These are phyloP conservation scores for Pseudophaeomoniella oleicola DNA, from an alignment of 2,329 filamentous ascomycete genomes.

Conservation along the genomic window DNA sequence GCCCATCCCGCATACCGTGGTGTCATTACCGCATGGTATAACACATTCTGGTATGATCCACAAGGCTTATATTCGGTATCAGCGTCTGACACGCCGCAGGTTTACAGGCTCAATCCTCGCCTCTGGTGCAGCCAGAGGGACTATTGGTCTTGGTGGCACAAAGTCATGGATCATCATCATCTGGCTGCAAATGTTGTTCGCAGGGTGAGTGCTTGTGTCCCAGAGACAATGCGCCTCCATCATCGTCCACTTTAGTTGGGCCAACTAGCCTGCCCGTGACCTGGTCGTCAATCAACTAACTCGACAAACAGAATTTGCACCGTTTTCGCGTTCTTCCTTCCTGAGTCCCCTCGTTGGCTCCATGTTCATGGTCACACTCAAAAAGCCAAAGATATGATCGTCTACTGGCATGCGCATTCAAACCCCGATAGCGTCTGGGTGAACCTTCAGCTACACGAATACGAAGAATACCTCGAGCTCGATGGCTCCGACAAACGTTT, in stretches of 20 bases:
- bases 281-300: too few relatives aligned
- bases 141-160: slow-evolving; percentile 21
- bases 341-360: slow-evolving; percentile 50
- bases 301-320: too few relatives aligned
- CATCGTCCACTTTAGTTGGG: too few relatives aligned
- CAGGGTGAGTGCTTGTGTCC: slow-evolving; percentile 35
- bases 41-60: slow-evolving; percentile 27
- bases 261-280: too few relatives aligned
- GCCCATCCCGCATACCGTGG: slow-evolving; percentile 13
- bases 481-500: slow-evolving; percentile 14
- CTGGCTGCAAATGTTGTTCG: slow-evolving; percentile 34
- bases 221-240: too few relatives aligned
- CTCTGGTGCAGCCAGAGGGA: slow-evolving; percentile 32
- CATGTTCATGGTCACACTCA: slow-evolving; percentile 44
- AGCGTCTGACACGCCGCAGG: slow-evolving; percentile 39
- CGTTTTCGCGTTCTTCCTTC: slow-evolving; percentile 37
- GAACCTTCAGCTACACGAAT: slow-evolving; percentile 13
- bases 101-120: slow-evolving; percentile 34
- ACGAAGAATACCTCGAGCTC: slow-evolving; percentile 17
- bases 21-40: slow-evolving; percentile 26
- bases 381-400: slow-evolving; percentile 41
- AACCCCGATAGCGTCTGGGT: slow-evolving; percentile 15
- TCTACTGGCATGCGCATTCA: slow-evolving; percentile 40
- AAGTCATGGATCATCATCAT: slow-evolving; percentile 46
- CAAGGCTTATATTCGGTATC: too few relatives aligned